phyloP scores from a whole-genome alignment of 2,329 filamentous ascomycete genomes.

The Coniochaeta hoffmannii region DNA sequence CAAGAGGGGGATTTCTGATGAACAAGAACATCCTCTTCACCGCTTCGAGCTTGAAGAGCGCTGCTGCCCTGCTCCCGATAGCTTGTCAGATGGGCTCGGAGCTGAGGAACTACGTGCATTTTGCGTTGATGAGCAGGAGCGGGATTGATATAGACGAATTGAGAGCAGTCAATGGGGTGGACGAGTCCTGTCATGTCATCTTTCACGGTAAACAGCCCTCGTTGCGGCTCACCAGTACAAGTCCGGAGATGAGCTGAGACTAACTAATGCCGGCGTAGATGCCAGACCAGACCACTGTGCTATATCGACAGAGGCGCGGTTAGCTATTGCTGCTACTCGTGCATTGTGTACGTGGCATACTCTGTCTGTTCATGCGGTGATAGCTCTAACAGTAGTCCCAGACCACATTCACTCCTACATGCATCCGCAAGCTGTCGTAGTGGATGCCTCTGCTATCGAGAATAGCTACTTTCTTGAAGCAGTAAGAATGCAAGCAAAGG shows the following conservation, averaged over 20 bases:
- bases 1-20: constrained; percentile 38
- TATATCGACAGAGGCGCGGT: constrained; percentile 62
- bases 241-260: background rate
- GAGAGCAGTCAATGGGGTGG: constrained; percentile 71
- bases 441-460: constrained; percentile 62
- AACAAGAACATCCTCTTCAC: constrained; percentile 76
- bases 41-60: constrained; percentile 66
- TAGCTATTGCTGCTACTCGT: constrained; percentile 55
- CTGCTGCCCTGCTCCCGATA: constrained; percentile 65
- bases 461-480: constrained; percentile 59
- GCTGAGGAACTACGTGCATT: constrained; percentile 69
- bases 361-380: background rate
- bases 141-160: constrained; percentile 63
- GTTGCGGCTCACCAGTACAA: background rate
- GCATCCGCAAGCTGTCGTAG: constrained; percentile 68
- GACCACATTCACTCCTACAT: constrained; percentile 66
- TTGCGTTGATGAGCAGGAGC: constrained; percentile 69
- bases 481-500: constrained; percentile 45
- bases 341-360: constrained; percentile 48
- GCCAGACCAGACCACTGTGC: constrained; percentile 67
- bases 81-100: constrained; percentile 78
- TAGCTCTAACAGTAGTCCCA: constrained; percentile 16
- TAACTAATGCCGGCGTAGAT: constrained; percentile 40
- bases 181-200: constrained; percentile 58
- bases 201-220: constrained; percentile 40